phyloP scores from a whole-genome alignment of 139 green algal species.

The Chlamydomonas incerta region DNA sequence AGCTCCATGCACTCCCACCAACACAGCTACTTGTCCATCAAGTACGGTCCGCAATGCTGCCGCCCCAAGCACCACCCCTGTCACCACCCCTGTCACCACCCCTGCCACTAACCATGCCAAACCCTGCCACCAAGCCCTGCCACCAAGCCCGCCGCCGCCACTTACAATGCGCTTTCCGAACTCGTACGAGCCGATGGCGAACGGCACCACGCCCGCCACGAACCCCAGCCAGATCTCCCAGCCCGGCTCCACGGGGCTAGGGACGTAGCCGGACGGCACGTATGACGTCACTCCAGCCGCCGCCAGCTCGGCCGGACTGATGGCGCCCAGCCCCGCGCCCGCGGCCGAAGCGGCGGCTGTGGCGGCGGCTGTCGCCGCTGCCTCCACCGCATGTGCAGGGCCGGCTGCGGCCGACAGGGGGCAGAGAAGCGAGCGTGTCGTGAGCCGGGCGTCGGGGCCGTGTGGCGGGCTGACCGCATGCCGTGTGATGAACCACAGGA shows the following conservation, averaged over 20 bases:
- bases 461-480: too few relatives aligned
- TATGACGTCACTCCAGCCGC: constrained; percentile 5
- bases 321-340: not conserved
- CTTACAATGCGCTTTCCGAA: constrained; percentile 90
- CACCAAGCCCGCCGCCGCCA: too few relatives aligned
- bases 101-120: not conserved
- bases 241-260: constrained; percentile 41
- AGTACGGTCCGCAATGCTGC: too few relatives aligned
- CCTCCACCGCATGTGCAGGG: not conserved
- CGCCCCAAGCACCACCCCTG: too few relatives aligned
- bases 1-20: too few relatives aligned
- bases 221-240: constrained; percentile 83
- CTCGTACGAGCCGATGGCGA: constrained; percentile 83
- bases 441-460: too few relatives aligned
- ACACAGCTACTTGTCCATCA: too few relatives aligned
- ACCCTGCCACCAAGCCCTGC: not conserved
- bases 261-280: constrained; percentile 45
- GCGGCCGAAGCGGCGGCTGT: not conserved
- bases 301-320: not conserved
- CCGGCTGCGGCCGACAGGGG: not conserved
- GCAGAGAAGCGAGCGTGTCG: too few relatives aligned
- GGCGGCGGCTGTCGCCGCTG: not conserved
- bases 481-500: too few relatives aligned
- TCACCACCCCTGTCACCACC: too few relatives aligned
- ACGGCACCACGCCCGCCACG: constrained; percentile 78